phyloP scores from a whole-genome alignment of 2,329 filamentous ascomycete genomes.

The Clathrospora elynae region DNA sequence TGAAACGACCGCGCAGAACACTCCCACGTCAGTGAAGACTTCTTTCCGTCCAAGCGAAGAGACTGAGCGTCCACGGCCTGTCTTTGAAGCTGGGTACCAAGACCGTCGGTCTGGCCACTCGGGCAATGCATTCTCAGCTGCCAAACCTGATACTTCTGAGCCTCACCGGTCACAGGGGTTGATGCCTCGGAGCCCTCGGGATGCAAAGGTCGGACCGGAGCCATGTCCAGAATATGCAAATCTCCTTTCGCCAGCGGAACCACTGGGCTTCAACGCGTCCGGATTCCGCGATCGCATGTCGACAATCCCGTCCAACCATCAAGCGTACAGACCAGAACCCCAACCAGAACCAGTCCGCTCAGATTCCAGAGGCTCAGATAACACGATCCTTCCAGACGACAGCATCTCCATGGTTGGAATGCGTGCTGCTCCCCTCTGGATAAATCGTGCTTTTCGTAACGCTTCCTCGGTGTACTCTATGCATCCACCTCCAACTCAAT shows the following conservation, averaged over 20 bases:
- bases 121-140: no score
- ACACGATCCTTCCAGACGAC: not conserved
- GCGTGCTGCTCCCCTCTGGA: no score
- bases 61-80: not conserved
- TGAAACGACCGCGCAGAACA: not conserved
- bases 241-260: not conserved
- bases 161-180: not conserved
- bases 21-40: not conserved
- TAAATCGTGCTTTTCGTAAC: no score
- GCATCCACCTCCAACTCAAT: no score
- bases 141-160: not conserved
- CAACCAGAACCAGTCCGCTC: not conserved
- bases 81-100: not conserved
- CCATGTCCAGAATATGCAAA: constrained; percentile 9
- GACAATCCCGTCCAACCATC: not conserved
- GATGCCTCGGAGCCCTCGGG: not conserved
- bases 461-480: no score
- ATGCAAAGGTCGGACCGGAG: constrained; percentile 13
- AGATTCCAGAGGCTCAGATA: not conserved
- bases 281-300: not conserved
- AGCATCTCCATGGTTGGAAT: no score
- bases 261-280: constrained; percentile 9
- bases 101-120: not conserved
- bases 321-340: constrained; percentile 2
- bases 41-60: not conserved